These are phyloP conservation scores for Scenedesmus sp. DNA, from an alignment of 163 green algal species.

Conservation along the genomic window DNA sequence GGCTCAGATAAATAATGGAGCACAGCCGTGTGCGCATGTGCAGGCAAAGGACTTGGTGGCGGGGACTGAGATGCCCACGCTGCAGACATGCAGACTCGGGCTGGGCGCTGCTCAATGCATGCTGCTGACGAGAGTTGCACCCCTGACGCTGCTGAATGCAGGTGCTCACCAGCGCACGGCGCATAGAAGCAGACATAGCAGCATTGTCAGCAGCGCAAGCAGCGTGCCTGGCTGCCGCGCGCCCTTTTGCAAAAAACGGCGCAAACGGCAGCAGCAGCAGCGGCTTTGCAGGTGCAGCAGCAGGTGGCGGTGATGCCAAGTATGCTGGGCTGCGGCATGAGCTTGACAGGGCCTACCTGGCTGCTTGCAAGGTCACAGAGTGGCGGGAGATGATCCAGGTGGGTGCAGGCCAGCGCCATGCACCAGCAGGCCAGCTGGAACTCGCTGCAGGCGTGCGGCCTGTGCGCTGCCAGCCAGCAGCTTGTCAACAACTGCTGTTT, in stretches of 20 bases:
- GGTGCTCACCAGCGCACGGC: background rate
- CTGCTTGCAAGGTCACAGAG: constrained; percentile 41
- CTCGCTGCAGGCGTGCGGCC: no score
- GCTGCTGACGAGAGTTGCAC: background rate
- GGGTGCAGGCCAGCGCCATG: no score
- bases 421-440: no score
- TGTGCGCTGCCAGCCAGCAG: no score
- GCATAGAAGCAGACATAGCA: constrained; percentile 42
- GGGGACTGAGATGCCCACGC: background rate
- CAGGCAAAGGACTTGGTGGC: background rate
- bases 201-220: constrained; percentile 39
- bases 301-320: background rate
- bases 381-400: constrained; percentile 51
- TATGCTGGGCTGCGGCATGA: constrained; percentile 16
- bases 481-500: no score
- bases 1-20: no score
- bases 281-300: constrained; percentile 10
- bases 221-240: constrained; percentile 23
- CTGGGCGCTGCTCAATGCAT: background rate
- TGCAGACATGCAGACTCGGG: no score
- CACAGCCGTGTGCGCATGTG: no score
- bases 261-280: constrained; percentile 30
- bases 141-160: background rate
- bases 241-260: background rate
- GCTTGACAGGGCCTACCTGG: constrained; percentile 45